Conservation (phyloP, 768 basidiomycete species). For the Mycena metata region DNA sequence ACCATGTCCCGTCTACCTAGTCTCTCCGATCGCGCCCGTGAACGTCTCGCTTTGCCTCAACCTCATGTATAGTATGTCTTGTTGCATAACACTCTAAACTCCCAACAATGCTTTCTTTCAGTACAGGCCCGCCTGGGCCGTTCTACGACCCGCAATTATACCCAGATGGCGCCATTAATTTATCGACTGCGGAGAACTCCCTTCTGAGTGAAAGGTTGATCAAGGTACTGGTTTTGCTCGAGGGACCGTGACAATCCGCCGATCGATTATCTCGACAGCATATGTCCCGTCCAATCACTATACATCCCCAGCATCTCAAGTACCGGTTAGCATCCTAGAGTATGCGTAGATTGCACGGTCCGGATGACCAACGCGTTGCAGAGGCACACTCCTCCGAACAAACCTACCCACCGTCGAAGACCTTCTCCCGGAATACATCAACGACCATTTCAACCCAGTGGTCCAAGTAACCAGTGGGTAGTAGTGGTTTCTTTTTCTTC, state of each 20-base stretch:
- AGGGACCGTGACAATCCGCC: background rate
- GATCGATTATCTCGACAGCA: constrained; percentile 5
- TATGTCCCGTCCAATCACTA: constrained; percentile 26
- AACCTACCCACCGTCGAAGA: constrained; percentile 34
- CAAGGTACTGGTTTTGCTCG: constrained; percentile 17
- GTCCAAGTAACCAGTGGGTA: constrained; percentile 30
- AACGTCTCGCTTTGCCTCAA: background rate
- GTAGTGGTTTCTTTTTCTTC: background rate
- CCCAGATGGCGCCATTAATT: constrained; percentile 29
- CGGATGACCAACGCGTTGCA: too few species aligned
- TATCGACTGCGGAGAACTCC: constrained; percentile 37
- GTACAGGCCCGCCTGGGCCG: constrained; percentile 17
- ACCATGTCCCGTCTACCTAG: background rate
- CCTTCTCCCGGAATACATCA: constrained; percentile 35
- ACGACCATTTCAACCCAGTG: constrained; percentile 32
- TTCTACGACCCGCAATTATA: constrained; percentile 35
- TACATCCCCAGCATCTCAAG: constrained; percentile 26
- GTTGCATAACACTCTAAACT: background rate
- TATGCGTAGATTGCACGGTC: too few species aligned
- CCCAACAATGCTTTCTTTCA: background rate
- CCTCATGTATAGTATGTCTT: background rate
- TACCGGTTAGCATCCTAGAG: background rate
- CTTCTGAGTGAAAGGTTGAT: constrained; percentile 31
- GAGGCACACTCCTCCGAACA: constrained; percentile 23
- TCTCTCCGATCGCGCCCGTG: background rate